Base-by-base conservation (phyloP, 805 yeast genomes). In the Monosporozyma aerobia region DNA sequence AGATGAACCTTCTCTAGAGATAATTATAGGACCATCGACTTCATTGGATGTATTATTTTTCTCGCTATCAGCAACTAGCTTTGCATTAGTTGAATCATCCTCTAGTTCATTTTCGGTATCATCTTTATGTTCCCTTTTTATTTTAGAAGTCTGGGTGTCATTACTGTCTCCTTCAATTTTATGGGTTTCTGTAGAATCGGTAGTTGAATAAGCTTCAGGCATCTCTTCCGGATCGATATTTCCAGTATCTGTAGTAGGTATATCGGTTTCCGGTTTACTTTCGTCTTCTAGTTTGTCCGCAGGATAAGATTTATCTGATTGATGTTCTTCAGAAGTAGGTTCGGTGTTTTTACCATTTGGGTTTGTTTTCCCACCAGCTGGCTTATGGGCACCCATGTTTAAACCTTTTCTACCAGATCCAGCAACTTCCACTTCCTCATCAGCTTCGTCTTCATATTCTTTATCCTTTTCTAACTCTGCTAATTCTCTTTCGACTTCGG, bases 401-500 rank as follows among this genome's bases (percentile, higher is more conserved):
- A 65, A 55, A 25, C 70, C 70, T 40, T 68, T 68, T 44, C 70
- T 60, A 1, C 70, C 71, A 1, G 69, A 64, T 5, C 71, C 69
- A 2, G 69, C 68, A 25, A 59, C 64, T 53, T 65, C 71, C 39
- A 63, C 67, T 39, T 65, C 67, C 16, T 51, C 62, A 5, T 68
- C 71, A 8, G 65, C 70, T 16, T 63, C 67, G 14, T 68, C 70
- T 23, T 72, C 73, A 49, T 58, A 57, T 33, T 72, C 75, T 48
- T 67, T 72, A 49, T 68, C 74, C 32, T 63, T 68, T 4, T 72
- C 74, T 48, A 63, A 53, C 32, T 68, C 72, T 23, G 76, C 79
- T 29, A 83, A 80, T 59, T 84, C 90, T 56, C 73, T 76, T 58
- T 86, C 94, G 7, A 84, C 79, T 50, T 86, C 94, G 0, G 83